Evolutionary conservation across 2,329 filamentous ascomycete genomes (phyloP).

Genomic region (Penicillium glabrum): DNA sequence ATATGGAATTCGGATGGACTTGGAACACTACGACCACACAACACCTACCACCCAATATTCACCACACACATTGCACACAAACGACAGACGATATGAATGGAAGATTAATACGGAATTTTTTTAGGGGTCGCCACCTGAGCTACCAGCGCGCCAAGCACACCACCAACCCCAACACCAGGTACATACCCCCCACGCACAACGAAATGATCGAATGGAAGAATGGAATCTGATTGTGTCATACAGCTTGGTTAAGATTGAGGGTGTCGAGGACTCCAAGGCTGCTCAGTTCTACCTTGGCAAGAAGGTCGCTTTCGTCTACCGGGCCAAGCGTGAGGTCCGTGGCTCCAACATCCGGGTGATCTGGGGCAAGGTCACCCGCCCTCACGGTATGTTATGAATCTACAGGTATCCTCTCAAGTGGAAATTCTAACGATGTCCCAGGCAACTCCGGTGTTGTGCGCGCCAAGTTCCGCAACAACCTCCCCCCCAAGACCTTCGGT

Average conservation of each 20-base stretch:
- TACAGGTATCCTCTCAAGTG: background rate
- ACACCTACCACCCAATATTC: background rate
- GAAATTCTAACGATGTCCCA: conserved; percentile 36
- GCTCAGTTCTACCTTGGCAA: conserved; percentile 99
- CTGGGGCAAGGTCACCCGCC: conserved; percentile 97
- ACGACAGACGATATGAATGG: conserved; percentile 17
- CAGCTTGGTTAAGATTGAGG: conserved; percentile 96
- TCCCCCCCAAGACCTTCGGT: conserved; percentile 95
- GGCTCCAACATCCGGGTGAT: conserved; percentile 99
- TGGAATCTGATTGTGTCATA: conserved; percentile 28
- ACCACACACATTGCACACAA: conserved; percentile 2
- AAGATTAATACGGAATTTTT: conserved; percentile 35
- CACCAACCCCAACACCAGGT: conserved; percentile 80
- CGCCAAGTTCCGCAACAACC: conserved; percentile 94
- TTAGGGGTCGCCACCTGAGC: conserved; percentile 94
- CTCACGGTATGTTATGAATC: conserved; percentile 69
- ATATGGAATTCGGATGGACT: conserved; percentile 13
- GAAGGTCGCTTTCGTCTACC: conserved; percentile 98
- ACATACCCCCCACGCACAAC: conserved; percentile 17
- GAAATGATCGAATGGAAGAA: conserved; percentile 9
- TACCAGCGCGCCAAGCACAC: conserved; percentile 94
- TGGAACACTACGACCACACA: conserved; percentile 5
- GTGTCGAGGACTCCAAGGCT: conserved; percentile 85
- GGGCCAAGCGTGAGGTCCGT: conserved; percentile 88
- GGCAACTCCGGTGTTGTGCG: conserved; percentile 98